These are phyloP conservation scores for Solanum sitiens DNA, from an alignment of 257 asterid species.

Conservation along the genomic window DNA sequence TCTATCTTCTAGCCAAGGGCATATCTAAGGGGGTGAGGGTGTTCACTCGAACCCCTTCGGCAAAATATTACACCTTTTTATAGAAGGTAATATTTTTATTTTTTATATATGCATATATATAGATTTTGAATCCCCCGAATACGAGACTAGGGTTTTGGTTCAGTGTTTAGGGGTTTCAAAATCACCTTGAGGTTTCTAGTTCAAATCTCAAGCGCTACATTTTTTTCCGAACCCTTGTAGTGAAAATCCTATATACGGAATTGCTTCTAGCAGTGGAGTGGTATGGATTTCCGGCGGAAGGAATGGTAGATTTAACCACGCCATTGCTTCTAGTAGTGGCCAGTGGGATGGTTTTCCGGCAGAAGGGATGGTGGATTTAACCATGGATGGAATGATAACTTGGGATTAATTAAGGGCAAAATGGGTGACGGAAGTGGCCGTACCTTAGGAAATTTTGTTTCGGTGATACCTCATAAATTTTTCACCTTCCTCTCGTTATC, in stretches of 20 bases:
- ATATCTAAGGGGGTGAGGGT: neutral
- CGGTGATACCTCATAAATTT: neutral
- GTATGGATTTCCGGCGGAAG: neutral
- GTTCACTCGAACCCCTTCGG: neutral
- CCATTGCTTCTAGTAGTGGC: neutral
- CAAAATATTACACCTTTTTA: neutral
- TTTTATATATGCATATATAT: neutral
- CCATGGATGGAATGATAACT: neutral
- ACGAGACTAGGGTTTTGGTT: neutral
- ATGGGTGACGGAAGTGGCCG: neutral
- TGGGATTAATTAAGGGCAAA: neutral
- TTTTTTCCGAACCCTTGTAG: neutral
- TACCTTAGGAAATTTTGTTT: neutral
- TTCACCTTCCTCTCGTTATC: neutral
- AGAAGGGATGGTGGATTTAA: neutral
- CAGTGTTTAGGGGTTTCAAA: neutral
- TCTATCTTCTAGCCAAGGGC: neutral
- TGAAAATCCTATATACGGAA: neutral
- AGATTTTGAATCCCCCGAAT: neutral
- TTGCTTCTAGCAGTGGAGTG: neutral
- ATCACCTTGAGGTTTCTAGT: neutral
- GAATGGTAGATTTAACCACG: neutral
- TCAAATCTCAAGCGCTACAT: neutral
- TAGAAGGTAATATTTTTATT: neutral
- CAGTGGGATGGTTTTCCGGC: neutral